phyloP scores from a whole-genome alignment of 2,329 filamentous ascomycete genomes.

The Nemania sp. region DNA sequence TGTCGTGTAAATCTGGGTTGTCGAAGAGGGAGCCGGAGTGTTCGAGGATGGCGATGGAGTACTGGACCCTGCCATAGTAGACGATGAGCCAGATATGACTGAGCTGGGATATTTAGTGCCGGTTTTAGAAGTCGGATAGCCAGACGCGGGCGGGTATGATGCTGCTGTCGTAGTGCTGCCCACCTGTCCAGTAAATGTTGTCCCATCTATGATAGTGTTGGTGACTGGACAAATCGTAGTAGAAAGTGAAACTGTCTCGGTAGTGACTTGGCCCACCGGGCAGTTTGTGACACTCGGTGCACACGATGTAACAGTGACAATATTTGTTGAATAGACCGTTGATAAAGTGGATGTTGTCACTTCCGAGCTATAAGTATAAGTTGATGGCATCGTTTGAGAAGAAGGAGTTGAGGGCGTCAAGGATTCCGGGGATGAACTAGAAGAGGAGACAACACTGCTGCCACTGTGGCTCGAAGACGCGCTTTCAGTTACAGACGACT shows the following conservation, averaged over 20 bases:
- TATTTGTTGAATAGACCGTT: constrained; percentile 40
- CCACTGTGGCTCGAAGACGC: too few relatives aligned
- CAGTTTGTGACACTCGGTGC: constrained; percentile 37
- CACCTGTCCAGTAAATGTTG: constrained; percentile 31
- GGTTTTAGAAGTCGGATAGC: constrained; percentile 1
- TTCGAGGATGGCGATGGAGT: constrained; percentile 12
- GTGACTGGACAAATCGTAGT: constrained; percentile 42
- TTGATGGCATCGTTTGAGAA: constrained; percentile 33
- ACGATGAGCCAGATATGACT: constrained; percentile 8
- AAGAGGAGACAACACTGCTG: constrained; percentile 21
- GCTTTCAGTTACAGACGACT: too few relatives aligned
- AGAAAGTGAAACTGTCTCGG: constrained; percentile 38
- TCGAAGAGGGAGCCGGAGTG: constrained; percentile 12
- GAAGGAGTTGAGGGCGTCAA: constrained; percentile 6
- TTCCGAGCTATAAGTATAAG: constrained; percentile 39
- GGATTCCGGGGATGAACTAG: constrained; percentile 17
- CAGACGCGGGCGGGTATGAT: constrained; percentile 1
- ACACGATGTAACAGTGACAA: constrained; percentile 38
- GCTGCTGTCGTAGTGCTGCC: constrained; percentile 11
- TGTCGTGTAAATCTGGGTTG: constrained; percentile 34
- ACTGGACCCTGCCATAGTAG: constrained; percentile 4
- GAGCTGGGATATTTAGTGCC: neutral
- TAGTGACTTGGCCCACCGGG: constrained; percentile 38
- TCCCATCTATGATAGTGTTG: constrained; percentile 38
- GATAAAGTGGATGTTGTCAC: constrained; percentile 37